Base-by-base conservation (phyloP, 2,329 filamentous ascomycete species). In the Phialocephala sp. region DNA sequence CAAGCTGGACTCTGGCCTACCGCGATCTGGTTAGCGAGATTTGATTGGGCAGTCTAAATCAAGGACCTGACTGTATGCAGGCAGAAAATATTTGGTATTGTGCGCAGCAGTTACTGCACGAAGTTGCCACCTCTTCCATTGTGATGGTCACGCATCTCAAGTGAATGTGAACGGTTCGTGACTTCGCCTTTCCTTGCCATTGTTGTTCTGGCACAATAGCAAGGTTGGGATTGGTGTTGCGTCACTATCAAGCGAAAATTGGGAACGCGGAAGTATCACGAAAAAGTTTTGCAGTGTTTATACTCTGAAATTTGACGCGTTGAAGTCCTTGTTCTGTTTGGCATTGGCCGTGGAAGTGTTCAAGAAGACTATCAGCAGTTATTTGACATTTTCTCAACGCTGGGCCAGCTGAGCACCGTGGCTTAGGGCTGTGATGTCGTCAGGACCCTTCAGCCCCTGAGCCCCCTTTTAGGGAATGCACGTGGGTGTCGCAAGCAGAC, bases 261-360 rank as follows among this genome's bases (percentile, higher is more conserved):
- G 32, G 59, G 57, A 64, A 66, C 66, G 61, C 66, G 63, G 50
- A 62, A 62, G 55, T 68, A 37, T 66, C 64, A 68, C 66, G 66
- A 68, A 68, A 68, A 68, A 68, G 41, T 22, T 41, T 39, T 14
- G n/a, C 52, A 39, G 5, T 57, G 55, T 39, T 57, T n/a, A 57
- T 57, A 56, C 36, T 24, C 4, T 12, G 32, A 41, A 22, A 22
- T 20, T 57, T 8, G 18, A 57, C 55, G 55, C 55, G 55, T 57
- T 39, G 18, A 3, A 39, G 12, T 18, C 24, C 1, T 57, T 27
- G 4, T 11, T 5, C 14, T 54, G 3, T 12, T 35, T 54, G 4
- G 4, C 1, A 50, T 4, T 22, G 11, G 11, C 22, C 22, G 4
- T 22, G 11, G 8, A 24, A 22, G 20, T 22, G 4, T 50, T 24